phyloP scores from a whole-genome alignment of 2,329 filamentous ascomycete species.

The Sporothrix sp. region DNA sequence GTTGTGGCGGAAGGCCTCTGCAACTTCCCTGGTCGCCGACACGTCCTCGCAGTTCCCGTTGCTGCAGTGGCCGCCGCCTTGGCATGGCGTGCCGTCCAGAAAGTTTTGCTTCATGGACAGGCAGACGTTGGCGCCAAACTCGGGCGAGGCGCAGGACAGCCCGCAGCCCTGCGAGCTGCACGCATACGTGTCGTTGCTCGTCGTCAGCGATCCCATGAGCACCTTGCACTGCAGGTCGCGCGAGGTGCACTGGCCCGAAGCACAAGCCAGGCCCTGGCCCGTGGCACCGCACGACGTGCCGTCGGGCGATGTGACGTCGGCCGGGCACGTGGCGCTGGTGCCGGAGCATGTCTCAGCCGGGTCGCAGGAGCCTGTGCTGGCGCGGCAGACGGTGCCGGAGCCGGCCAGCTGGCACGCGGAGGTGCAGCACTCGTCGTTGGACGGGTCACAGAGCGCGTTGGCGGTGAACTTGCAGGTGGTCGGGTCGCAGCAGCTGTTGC shows the following conservation, averaged over 20 bases:
- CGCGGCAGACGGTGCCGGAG: constrained; percentile 65
- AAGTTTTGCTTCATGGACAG: constrained; percentile 81
- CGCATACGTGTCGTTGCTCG: constrained; percentile 67
- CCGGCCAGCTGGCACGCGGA: constrained; percentile 55
- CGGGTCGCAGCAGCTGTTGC: constrained; percentile 75
- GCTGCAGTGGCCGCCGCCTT: constrained; percentile 65
- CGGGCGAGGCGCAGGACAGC: constrained; percentile 64
- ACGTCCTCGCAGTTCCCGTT: constrained; percentile 71
- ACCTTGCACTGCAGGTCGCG: constrained; percentile 82
- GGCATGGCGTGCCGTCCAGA: constrained; percentile 80
- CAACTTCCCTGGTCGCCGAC: constrained; percentile 59
- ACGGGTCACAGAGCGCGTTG: constrained; percentile 66
- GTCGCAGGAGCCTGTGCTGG: constrained; percentile 73
- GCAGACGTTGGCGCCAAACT: constrained; percentile 56
- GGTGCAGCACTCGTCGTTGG: constrained; percentile 75
- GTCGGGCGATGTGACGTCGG: constrained; percentile 59
- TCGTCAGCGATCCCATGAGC: constrained; percentile 65
- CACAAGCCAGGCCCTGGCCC: constrained; percentile 60
- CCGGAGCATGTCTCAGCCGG: constrained; percentile 77
- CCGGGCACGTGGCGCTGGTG: constrained; percentile 60
- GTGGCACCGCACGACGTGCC: constrained; percentile 59
- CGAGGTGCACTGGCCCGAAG: constrained; percentile 89
- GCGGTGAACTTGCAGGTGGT: constrained; percentile 75
- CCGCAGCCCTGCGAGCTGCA: constrained; percentile 66
- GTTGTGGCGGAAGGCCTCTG: constrained; percentile 66